These are phyloP conservation scores for Larix kaempferi DNA, from an alignment of 75 land plant species.

Conservation along the genomic window DNA sequence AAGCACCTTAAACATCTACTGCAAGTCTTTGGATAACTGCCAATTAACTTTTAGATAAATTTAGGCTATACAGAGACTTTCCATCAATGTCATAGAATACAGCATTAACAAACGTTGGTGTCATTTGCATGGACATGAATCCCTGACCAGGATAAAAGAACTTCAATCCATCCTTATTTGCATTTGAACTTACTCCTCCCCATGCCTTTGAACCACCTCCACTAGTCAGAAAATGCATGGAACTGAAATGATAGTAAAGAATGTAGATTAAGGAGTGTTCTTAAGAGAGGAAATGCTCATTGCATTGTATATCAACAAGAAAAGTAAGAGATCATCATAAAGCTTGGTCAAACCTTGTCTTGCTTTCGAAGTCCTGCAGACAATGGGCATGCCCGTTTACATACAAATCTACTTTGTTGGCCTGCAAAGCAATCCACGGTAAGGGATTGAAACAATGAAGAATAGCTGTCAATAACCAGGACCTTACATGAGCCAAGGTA, in stretches of 20 bases:
- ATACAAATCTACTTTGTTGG: constrained; percentile 23
- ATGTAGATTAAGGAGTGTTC: background rate
- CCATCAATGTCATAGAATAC: constrained; percentile 17
- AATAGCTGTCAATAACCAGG: no score
- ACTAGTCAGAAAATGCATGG: constrained; percentile 14
- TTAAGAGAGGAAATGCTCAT: background rate
- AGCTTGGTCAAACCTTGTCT: constrained; percentile 12
- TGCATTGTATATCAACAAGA: background rate
- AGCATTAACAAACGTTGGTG: constrained; percentile 3
- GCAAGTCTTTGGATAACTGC: background rate
- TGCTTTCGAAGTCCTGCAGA: constrained; percentile 20
- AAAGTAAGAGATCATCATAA: background rate
- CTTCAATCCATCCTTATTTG: constrained; percentile 13
- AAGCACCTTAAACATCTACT: background rate
- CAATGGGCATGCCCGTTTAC: constrained; percentile 32
- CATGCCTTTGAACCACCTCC: constrained; percentile 27
- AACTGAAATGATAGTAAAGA: constrained; percentile 6
- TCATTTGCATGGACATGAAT: constrained; percentile 18
- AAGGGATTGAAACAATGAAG: background rate
- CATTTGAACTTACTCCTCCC: background rate
- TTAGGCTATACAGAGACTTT: constrained; percentile 8
- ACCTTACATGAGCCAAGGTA: background rate
- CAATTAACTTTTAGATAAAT: background rate
- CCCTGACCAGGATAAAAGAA: constrained; percentile 21
- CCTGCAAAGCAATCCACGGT: constrained; percentile 14